These are phyloP conservation scores for Xerocomellus chrysenteron DNA, from an alignment of 768 basidiomycete genomes.

Conservation along the genomic window DNA sequence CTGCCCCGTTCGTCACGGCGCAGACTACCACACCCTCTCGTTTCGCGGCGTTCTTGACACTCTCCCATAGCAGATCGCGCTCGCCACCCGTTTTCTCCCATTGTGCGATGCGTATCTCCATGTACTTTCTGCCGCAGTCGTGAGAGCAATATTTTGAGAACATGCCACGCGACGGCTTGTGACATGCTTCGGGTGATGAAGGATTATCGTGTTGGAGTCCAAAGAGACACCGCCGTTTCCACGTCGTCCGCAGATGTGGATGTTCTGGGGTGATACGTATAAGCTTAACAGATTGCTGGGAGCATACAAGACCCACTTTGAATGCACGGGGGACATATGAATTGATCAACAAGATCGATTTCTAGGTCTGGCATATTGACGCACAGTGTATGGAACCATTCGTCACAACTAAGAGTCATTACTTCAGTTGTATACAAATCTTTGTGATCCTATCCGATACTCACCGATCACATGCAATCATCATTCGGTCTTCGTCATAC, in stretches of 20 bases:
- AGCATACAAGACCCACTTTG: slow-evolving; percentile 52
- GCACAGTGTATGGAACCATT: slow-evolving; percentile 92
- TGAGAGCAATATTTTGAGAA: slow-evolving; percentile 93
- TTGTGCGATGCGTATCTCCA: slow-evolving; percentile 60
- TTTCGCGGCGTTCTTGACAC: slow-evolving; percentile 65
- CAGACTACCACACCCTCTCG: slow-evolving; percentile 68
- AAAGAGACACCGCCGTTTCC: slow-evolving; percentile 75
- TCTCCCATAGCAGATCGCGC: slow-evolving; percentile 68
- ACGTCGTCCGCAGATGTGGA: slow-evolving; percentile 66
- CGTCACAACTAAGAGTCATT: slow-evolving; percentile 67
- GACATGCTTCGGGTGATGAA: slow-evolving; percentile 65
- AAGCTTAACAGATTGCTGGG: not conserved
- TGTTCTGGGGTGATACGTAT: slow-evolving; percentile 43
- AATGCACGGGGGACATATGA: slow-evolving; percentile 82
- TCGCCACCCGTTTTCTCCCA: slow-evolving; percentile 65
- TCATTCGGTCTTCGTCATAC: slow-evolving; percentile 84
- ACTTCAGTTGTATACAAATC: not conserved
- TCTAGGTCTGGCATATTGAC: slow-evolving; percentile 78
- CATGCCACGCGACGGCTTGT: slow-evolving; percentile 74
- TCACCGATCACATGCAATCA: slow-evolving; percentile 93
- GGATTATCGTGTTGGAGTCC: slow-evolving; percentile 66
- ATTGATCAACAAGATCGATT: slow-evolving; percentile 88
- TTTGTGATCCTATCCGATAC: slow-evolving; percentile 25
- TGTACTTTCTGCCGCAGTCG: slow-evolving; percentile 77
- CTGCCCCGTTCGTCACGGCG: slow-evolving; percentile 31